These are phyloP conservation scores for Petunia secreta DNA, from an alignment of 257 asterid species.

Conservation along the genomic window DNA sequence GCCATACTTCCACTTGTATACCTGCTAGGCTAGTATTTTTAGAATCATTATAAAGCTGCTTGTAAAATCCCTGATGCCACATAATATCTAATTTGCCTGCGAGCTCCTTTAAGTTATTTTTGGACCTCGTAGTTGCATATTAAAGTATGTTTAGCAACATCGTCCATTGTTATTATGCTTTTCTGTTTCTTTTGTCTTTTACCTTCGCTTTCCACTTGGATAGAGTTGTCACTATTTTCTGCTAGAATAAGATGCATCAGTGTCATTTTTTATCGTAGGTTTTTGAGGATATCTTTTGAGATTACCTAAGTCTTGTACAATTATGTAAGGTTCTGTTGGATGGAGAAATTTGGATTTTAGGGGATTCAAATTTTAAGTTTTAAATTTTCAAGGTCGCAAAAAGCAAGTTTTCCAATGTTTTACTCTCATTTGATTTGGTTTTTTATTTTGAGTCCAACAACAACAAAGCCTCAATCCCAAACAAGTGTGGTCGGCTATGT, in stretches of 20 bases:
- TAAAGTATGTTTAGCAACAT: not conserved
- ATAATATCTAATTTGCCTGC: not conserved
- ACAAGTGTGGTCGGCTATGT: not conserved
- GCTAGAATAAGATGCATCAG: not conserved
- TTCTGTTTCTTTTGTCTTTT: not conserved
- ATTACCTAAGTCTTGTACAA: not conserved
- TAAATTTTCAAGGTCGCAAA: not conserved
- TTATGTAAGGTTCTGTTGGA: not conserved
- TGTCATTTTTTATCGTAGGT: not conserved
- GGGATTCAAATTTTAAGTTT: not conserved
- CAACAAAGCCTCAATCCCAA: too few species aligned
- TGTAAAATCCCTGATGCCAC: constrained; percentile 2
- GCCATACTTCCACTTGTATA: not conserved
- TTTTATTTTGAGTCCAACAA: too few species aligned
- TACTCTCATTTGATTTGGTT: not conserved
- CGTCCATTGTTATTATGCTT: not conserved
- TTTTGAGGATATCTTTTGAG: constrained; percentile 2
- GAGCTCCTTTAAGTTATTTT: not conserved
- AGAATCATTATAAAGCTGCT: not conserved
- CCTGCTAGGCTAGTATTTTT: constrained; percentile 7
- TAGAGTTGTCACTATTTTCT: not conserved
- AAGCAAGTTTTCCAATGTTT: not conserved
- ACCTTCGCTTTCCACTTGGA: not conserved
- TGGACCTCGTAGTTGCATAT: not conserved
- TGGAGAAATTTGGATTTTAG: constrained; percentile 5